Evolutionary conservation across 495 filamentous ascomycete species (phyloP).

Genomic region (Penicillium lividum): DNA sequence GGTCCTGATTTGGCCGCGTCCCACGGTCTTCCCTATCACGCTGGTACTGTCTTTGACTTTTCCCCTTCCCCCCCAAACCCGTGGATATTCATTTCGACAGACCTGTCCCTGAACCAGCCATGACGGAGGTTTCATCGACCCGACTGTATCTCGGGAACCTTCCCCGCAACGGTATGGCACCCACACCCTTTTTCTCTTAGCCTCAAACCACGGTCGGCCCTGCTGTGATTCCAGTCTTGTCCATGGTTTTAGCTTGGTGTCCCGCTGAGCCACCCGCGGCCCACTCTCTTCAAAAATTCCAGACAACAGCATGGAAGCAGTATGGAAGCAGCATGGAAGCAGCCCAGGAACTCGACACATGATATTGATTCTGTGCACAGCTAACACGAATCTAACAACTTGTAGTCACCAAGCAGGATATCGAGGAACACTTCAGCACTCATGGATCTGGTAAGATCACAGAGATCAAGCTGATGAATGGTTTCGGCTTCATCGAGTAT

Average conservation of each 20-base stretch:
- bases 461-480: slow-evolving; percentile 99
- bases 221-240: slow-evolving; percentile 15
- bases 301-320: background rate
- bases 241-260: slow-evolving; percentile 15
- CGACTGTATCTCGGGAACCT: slow-evolving; percentile 97
- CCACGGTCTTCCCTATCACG: slow-evolving; percentile 9
- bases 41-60: slow-evolving; percentile 7
- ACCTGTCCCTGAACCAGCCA: slow-evolving; percentile 27
- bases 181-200: slow-evolving; percentile 31
- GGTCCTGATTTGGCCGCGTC: slow-evolving; percentile 14
- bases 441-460: slow-evolving; percentile 96
- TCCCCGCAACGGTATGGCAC: slow-evolving; percentile 85
- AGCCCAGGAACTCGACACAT: slow-evolving; percentile 17
- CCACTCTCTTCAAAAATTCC: slow-evolving; percentile 6
- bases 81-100: slow-evolving; percentile 2
- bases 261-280: slow-evolving; percentile 6
- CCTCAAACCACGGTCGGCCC: slow-evolving; percentile 12
- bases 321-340: background rate
- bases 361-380: slow-evolving; percentile 17
- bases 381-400: slow-evolving; percentile 22
- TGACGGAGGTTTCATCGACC: slow-evolving; percentile 80
- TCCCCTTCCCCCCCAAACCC: slow-evolving; percentile 5
- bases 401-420: slow-evolving; percentile 91
- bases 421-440: slow-evolving; percentile 92
- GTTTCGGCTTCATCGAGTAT: slow-evolving; percentile 99